Evolutionary conservation across 1,284 basidiomycete species (phyloP), one percentile per base, ranked within the genome.

Genomic region (Cystobasidiaceae sp.): DNA sequence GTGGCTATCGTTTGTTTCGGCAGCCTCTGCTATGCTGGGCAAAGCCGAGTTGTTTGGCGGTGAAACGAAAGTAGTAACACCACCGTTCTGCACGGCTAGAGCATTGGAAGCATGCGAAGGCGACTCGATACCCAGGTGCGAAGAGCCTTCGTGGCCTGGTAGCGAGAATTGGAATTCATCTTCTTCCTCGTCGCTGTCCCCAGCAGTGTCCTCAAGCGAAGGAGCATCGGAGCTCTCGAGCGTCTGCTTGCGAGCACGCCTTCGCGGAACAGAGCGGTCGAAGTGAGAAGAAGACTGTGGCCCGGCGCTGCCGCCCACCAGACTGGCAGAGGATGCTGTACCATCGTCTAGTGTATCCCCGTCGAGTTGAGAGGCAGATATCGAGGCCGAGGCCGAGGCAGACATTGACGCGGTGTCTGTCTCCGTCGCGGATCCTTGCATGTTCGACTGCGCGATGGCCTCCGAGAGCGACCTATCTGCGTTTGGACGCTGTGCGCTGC

Each of bases 131-230:
- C 37, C 54, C 15, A 43, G 43, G 8, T 51, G 45, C 15, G 51
- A 55, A 1, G 52, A 19, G 15, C 43, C 61, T 27, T 64, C 61
- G 3, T 32, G 23, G 5, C 44, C 52, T 17, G 39, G 61, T 15
- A 64, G 33, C 4, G 61, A 64, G 32, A 64, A 64, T n/a, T 55
- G 51, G 25, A 64, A 64, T 28, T 64, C 61, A 25, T 64, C 61
- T 25, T 64, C 61, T 21, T 59, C 56, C n/a, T 64, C 61, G 17
- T 64, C 61, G 17, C 51, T 56, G 43, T 64, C 51, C 8, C 21
- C 32, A 23, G 46, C 23, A 28, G 34, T 30, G 39, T 62, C n/a
- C 25, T 52, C 60, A 37, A 32, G n/a, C 3, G 54, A 56, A 17
- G 44, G 27, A 30, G 37, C 37, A 23, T 56, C 54, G 17, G 41